Evolutionary conservation across 164 flowering plant genomes (phyloP).

Genomic region (Santalum album): DNA sequence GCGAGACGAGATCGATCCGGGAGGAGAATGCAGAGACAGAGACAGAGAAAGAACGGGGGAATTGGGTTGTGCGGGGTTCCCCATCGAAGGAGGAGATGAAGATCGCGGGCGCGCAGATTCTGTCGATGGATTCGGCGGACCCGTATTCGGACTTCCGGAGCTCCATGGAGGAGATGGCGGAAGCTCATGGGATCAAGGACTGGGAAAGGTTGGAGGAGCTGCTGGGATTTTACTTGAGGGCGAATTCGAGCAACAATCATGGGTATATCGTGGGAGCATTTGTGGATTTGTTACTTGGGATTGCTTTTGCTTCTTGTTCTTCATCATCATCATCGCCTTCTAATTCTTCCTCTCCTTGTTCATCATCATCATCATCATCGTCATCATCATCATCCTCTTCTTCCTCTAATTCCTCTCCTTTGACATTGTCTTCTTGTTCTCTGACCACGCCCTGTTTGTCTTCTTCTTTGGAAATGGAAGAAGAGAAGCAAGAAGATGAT

Average conservation of each 20-base stretch:
- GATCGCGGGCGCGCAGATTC: conserved; percentile 41
- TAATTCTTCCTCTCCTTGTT: not conserved
- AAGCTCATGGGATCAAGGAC: conserved; percentile 54
- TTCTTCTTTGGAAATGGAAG: conserved; percentile 17
- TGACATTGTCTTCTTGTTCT: conserved; percentile 16
- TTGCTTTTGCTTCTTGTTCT: conserved; percentile 21
- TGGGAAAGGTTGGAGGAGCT: conserved; percentile 72
- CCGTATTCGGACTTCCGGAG: conserved; percentile 62
- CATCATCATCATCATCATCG: not conserved
- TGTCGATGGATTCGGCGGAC: conserved; percentile 62
- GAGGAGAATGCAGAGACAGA: conserved; percentile 23
- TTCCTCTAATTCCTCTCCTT: conserved; percentile 19
- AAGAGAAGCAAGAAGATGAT: conserved; percentile 15
- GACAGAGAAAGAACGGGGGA: not conserved
- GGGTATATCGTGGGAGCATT: conserved; percentile 67
- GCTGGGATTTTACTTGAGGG: conserved; percentile 56
- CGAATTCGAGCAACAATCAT: conserved; percentile 56
- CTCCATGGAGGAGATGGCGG: conserved; percentile 91
- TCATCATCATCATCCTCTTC: conserved; percentile 3
- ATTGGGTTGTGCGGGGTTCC: not conserved
- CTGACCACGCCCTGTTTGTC: conserved; percentile 20
- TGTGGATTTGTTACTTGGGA: conserved; percentile 56
- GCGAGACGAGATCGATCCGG: conserved; percentile 44
- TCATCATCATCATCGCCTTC: not conserved
- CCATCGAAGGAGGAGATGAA: conserved; percentile 9